Base-by-base conservation (phyloP, 331 rosid species). In the Cydonia oblonga region DNA sequence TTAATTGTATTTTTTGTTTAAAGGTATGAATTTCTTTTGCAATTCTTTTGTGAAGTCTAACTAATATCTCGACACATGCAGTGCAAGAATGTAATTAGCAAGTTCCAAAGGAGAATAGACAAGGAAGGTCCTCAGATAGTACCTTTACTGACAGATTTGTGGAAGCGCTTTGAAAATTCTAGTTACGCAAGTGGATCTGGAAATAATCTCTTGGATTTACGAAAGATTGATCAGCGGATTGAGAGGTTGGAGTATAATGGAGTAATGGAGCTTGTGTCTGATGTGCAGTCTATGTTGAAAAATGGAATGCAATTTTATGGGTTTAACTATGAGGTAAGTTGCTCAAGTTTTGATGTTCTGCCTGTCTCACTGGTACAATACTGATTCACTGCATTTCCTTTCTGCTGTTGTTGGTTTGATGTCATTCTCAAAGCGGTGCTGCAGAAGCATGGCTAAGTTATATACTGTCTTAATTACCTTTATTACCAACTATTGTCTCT, bases 11-110 rank as follows among this genome's bases (percentile, higher is more conserved):
- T 6, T 24, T 25, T 13, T 38, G 52, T 26, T 59, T 7, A 25
- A 25, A 5, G 20, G 60, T 44, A n/a, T 52, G 75, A 7, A 9
- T 7, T 61, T 28, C 22, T 77, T 66, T 68, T 19, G 20, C 44
- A 65, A 30, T 52, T 68, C 29, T 12, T 13, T 49, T 69, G 76
- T 76, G 69, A 76, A 64, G 78, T 84, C 57, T 62, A 74, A 71
- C 32, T 19, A 33, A 58, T 56, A 59, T 66, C 76, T 75, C 35
- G 72, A 54, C 64, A 38, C 42, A 64, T 89, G 87, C 91, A 95
- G 99, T 95, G 96, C 85, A 95, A 95, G 86, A 95, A 80, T 84
- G 99, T 95, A 35, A 88, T 95, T 77, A 83, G 90, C 90, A 95
- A 91, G 87, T 86, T 95, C 61, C 97, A 95, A 76, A 88, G 92